phyloP scores from a whole-genome alignment of 1,284 basidiomycete species.

The Clitocybe nebularis region DNA sequence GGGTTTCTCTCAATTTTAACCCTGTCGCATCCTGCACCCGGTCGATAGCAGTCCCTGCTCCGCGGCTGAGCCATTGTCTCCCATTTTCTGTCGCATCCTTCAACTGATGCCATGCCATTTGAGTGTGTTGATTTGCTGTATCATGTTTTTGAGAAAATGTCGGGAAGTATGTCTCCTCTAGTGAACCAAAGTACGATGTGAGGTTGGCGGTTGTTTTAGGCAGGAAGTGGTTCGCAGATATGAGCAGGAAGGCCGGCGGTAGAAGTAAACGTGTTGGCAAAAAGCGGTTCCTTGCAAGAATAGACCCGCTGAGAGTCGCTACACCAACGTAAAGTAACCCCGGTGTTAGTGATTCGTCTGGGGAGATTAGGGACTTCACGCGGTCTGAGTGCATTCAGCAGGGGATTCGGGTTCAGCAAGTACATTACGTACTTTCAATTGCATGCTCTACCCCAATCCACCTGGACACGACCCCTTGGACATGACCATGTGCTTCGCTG shows the following conservation, averaged over 20 bases:
- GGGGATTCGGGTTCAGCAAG: constrained; percentile 1
- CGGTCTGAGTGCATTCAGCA: constrained; percentile 46
- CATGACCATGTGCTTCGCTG: constrained; percentile 52
- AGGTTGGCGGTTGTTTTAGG: constrained; percentile 75
- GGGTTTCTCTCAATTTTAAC: constrained; percentile 60
- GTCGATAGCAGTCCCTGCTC: constrained; percentile 48
- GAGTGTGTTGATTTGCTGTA: constrained; percentile 57
- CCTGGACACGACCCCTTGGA: constrained; percentile 66
- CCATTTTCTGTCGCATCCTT: constrained; percentile 40
- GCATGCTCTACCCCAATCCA: constrained; percentile 83
- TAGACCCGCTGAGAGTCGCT: constrained; percentile 81
- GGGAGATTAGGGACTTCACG: constrained; percentile 76
- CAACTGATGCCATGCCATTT: constrained; percentile 52
- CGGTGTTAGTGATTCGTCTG: constrained; percentile 80
- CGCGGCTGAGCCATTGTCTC: constrained; percentile 39
- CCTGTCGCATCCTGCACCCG: constrained; percentile 69
- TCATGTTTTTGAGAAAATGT: constrained; percentile 65
- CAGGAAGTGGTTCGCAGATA: constrained; percentile 75
- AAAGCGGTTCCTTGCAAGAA: constrained; percentile 75
- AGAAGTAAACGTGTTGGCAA: constrained; percentile 64
- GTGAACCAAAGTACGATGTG: constrained; percentile 56
- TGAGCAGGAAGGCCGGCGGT: constrained; percentile 65
- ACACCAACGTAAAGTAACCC: constrained; percentile 86
- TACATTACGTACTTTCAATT: constrained; percentile 69
- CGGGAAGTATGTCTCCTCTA: constrained; percentile 73